Evolutionary conservation across 768 basidiomycete species (phyloP).

Genomic region (Suillus ampliporus): DNA sequence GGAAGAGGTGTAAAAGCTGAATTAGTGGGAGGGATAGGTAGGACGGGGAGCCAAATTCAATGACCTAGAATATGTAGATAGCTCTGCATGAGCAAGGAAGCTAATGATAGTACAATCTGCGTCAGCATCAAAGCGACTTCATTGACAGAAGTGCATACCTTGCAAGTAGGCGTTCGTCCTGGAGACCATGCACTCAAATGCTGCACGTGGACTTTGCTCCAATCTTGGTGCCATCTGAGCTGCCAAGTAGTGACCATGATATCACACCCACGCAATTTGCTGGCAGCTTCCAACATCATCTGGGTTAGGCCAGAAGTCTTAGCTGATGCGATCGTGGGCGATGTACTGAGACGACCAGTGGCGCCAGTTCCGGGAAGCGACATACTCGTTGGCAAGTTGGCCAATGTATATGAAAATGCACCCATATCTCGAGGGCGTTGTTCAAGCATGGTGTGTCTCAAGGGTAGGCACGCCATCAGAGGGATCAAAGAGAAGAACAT

Average conservation of each 20-base stretch:
- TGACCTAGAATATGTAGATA: conserved; percentile 72
- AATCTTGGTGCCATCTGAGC: conserved; percentile 54
- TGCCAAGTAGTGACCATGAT: conserved; percentile 68
- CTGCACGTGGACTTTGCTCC: conserved; percentile 51
- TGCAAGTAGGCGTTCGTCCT: conserved; percentile 15
- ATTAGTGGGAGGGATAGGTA: conserved; percentile 86
- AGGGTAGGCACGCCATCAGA: conserved; percentile 56
- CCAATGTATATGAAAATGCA: conserved; percentile 28
- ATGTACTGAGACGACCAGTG: conserved; percentile 41
- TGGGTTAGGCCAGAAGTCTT: conserved; percentile 40
- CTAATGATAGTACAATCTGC: conserved; percentile 37
- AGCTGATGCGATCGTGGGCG: conserved; percentile 29
- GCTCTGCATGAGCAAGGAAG: conserved; percentile 80
- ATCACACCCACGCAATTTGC: conserved; percentile 44
- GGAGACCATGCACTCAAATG: conserved; percentile 15
- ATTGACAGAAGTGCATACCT: conserved; percentile 4
- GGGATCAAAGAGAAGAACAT: conserved; percentile 72
- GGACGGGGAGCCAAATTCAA: conserved; percentile 67
- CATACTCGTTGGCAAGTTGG: conserved; percentile 51
- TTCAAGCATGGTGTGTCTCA: conserved; percentile 60
- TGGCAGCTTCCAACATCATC: conserved; percentile 41
- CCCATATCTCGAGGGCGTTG: conserved; percentile 29
- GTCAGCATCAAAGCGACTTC: conserved; percentile 17
- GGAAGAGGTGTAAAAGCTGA: conserved; percentile 67
- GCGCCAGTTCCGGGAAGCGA: conserved; percentile 63